Evolutionary conservation across 1,284 basidiomycete genomes (phyloP).

Genomic region (Cutaneotrichosporon mucoides): DNA sequence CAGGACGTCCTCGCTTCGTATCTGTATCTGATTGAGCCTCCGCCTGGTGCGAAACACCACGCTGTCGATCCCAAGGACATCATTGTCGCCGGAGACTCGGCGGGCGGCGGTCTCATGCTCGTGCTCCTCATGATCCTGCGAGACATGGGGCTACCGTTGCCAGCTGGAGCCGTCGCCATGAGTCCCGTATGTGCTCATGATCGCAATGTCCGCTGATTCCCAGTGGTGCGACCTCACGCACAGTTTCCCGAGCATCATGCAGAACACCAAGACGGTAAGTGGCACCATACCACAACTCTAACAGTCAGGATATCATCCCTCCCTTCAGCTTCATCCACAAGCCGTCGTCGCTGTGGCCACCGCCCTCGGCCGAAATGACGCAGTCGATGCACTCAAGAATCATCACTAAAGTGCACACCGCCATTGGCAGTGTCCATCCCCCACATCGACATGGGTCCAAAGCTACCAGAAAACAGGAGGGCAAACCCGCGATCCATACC

Average conservation of each 20-base stretch:
- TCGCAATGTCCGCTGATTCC: not conserved
- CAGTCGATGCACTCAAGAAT: slow-evolving; percentile 61
- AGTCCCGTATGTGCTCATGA: slow-evolving; percentile 56
- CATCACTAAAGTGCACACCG: slow-evolving; percentile 60
- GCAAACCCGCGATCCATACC: not conserved
- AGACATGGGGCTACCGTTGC: slow-evolving; percentile 71
- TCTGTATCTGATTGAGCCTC: slow-evolving; percentile 69
- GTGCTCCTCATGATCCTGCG: slow-evolving; percentile 88
- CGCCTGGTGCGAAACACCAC: slow-evolving; percentile 64
- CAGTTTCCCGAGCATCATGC: slow-evolving; percentile 77
- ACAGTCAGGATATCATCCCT: slow-evolving; percentile 63
- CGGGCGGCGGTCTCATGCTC: slow-evolving; percentile 82
- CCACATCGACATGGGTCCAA: not conserved
- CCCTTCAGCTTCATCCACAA: slow-evolving; percentile 56
- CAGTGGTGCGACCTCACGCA: slow-evolving; percentile 76
- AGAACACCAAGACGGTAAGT: slow-evolving; percentile 74
- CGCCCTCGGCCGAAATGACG: slow-evolving; percentile 71
- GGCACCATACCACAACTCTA: slow-evolving; percentile 5
- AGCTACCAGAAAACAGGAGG: not conserved
- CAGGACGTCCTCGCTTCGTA: slow-evolving; percentile 82
- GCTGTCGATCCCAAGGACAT: slow-evolving; percentile 79
- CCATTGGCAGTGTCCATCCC: slow-evolving; percentile 40
- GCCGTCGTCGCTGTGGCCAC: slow-evolving; percentile 86
- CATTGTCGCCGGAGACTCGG: slow-evolving; percentile 81
- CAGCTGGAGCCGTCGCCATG: slow-evolving; percentile 78